A percentile compares a stretch with the other conserved stretches of the same genome.
Evolutionary conservation across 2,329 filamentous ascomycete species (phyloP).

Genomic region (Cryoendolithus antarcticus): DNA sequence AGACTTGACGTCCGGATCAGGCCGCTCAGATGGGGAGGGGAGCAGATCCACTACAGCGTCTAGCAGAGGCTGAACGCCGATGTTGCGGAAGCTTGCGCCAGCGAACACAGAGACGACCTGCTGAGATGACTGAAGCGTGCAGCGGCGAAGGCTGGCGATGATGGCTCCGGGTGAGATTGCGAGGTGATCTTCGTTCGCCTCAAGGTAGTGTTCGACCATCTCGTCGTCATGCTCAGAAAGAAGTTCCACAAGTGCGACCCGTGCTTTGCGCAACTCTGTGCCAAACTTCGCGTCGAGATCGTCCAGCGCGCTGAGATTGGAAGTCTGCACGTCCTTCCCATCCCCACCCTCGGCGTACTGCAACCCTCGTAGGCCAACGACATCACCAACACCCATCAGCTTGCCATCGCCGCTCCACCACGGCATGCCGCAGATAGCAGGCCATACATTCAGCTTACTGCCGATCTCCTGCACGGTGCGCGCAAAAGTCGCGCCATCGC

Average conservation of each 20-base stretch:
- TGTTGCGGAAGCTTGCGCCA: constrained; percentile 84
- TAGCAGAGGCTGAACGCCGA: constrained; percentile 83
- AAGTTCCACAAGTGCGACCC: constrained; percentile 66
- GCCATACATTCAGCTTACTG: constrained; percentile 66
- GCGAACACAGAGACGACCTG: constrained; percentile 76
- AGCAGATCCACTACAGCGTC: constrained; percentile 82
- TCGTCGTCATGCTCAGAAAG: constrained; percentile 80
- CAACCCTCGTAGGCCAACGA: constrained; percentile 61
- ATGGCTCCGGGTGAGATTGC: constrained; percentile 55
- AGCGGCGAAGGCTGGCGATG: constrained; percentile 59
- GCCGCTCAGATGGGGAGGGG: constrained; percentile 68
- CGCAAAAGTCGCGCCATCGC: constrained; percentile 70
- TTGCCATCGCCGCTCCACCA: constrained; percentile 70
- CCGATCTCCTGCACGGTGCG: constrained; percentile 79
- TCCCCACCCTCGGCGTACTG: constrained; percentile 58
- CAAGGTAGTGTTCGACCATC: constrained; percentile 74
- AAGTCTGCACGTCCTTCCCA: constrained; percentile 43
- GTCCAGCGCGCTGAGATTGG: constrained; percentile 42
- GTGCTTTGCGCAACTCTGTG: constrained; percentile 61
- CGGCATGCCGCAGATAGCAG: constrained; percentile 85
- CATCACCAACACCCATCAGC: constrained; percentile 75
- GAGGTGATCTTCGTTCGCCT: constrained; percentile 59
- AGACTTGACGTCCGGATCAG: constrained; percentile 55
- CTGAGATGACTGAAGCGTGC: constrained; percentile 56
- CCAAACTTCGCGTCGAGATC: constrained; percentile 38